Evolutionary conservation across 164 flowering plant genomes (phyloP), one percentile per base, ranked within the genome.

Genomic region (Aristolochia californica): DNA sequence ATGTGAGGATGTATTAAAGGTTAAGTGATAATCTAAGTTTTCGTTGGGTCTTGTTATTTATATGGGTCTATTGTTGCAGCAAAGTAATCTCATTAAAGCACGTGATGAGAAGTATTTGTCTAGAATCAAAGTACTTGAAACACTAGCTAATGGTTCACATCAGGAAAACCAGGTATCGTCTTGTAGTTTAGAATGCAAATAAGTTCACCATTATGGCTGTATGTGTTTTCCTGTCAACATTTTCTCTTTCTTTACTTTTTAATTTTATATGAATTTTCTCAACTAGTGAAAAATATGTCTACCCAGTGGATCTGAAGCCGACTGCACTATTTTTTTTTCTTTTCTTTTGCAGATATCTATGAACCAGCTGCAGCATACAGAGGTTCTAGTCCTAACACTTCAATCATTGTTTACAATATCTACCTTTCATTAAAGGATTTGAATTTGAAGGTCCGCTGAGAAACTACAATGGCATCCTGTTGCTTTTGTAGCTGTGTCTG

Each of bases 51-150:
- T 30, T 66, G 28, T 45, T 67, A 18, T 58, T 24, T 56, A 28
- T 60, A 51, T 56, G 56, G 15, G 61, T 68, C 48, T 47, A 20
- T 64, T 43, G 38, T 45, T 75, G 75, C 82, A 94, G 99, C 96
- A 87, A 83, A 86, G 75, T 74, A 70, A 70, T 73, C 64, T 85
- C 58, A 77, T 63, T 56, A 85, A 78, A 77, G 68, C 73, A 48
- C 96, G 95, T 58, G 94, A 88, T 62, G 91, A 82, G 61, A 90
- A 82, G 69, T 87, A 74, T 56, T 79, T 70, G 27, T 77, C 85
- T 56, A 81, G 77, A 69, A 66, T 84, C 50, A 75, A 71, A 72
- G 88, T 76, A 21, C 80, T 89, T 58, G 96, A 94, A 75, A 77
- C 88, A 61, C 87, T 94, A 70, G 86, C 90, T 51, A 63, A 66